These are phyloP conservation scores for Chalaropsis ovoidea DNA, from an alignment of 2,329 filamentous ascomycete species.

Conservation along the genomic window DNA sequence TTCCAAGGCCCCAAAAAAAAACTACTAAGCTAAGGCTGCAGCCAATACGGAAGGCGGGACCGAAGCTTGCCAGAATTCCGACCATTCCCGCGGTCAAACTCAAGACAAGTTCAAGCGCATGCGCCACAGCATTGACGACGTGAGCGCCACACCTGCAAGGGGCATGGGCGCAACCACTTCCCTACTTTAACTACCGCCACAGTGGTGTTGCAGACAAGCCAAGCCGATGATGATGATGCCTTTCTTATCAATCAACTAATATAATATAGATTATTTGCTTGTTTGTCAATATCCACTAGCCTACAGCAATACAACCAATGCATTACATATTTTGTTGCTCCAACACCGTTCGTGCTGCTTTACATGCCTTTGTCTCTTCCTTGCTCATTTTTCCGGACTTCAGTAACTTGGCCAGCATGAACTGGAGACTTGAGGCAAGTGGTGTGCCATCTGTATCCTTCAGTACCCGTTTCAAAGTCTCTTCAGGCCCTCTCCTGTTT, in stretches of 20 bases:
- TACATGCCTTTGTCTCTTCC: slow-evolving; percentile 42
- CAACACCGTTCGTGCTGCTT: slow-evolving; percentile 36
- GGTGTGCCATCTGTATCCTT: slow-evolving; percentile 53
- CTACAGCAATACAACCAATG: background rate
- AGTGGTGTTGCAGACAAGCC: background rate
- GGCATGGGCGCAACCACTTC: slow-evolving; percentile 19
- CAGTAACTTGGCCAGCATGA: slow-evolving; percentile 66
- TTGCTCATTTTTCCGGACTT: slow-evolving; percentile 42
- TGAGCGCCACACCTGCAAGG: background rate
- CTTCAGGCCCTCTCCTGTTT: slow-evolving; percentile 33
- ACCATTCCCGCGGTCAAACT: slow-evolving; percentile 23
- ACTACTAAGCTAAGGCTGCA: background rate
- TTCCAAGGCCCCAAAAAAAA: slow-evolving; percentile 18
- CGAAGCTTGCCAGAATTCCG: slow-evolving; percentile 17
- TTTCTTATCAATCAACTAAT: too few relatives aligned
- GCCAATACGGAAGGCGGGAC: slow-evolving; percentile 23
- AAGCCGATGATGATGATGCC: too few relatives aligned
- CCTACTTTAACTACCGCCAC: slow-evolving; percentile 3
- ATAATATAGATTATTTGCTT: background rate
- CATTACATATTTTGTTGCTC: slow-evolving; percentile 27
- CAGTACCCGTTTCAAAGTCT: slow-evolving; percentile 56
- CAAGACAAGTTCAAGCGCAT: slow-evolving; percentile 20
- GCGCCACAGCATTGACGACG: background rate
- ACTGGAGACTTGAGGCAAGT: slow-evolving; percentile 64
- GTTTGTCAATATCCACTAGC: slow-evolving; percentile 20